These are phyloP conservation scores for Conticribra guillardii DNA, from an alignment of 108 stramenopile genomes.

Conservation along the genomic window DNA sequence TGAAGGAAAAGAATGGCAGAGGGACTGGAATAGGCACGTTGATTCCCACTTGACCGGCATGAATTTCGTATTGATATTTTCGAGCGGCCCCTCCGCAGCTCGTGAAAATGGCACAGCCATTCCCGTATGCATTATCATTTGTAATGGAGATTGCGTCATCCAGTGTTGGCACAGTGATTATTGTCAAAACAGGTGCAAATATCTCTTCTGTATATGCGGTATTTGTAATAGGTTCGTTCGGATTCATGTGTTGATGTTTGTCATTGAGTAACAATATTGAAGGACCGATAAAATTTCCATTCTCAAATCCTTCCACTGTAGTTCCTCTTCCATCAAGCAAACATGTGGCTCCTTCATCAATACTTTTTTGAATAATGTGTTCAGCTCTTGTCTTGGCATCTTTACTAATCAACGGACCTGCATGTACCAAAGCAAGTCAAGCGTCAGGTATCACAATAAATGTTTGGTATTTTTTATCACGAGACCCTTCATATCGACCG, in stretches of 20 bases:
- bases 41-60: conserved; percentile 92
- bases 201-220: conserved; percentile 93
- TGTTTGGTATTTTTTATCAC: too few relatives aligned
- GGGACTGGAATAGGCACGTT: conserved; percentile 96
- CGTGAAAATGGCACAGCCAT: conserved; percentile 93
- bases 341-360: conserved; percentile 81
- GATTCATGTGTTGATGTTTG: conserved; percentile 59
- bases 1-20: conserved; percentile 94
- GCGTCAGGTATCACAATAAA: too few relatives aligned
- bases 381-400: conserved; percentile 80
- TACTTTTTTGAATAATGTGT: conserved; percentile 69
- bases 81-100: conserved; percentile 87
- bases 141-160: conserved; percentile 91
- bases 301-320: conserved; percentile 60
- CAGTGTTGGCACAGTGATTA: conserved; percentile 74
- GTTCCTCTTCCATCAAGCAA: conserved; percentile 87
- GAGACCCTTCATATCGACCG: too few relatives aligned
- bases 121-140: conserved; percentile 91
- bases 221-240: conserved; percentile 46
- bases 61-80: conserved; percentile 87
- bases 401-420: conserved; percentile 86
- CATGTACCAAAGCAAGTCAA: background rate
- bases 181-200: conserved; percentile 93
- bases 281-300: conserved; percentile 90
- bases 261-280: conserved; percentile 69